Percentiles rank a stretch among this genome's conserved stretches.
phyloP scores from a whole-genome alignment of 352 stramenopile species.

The Phytophthora lateralis region DNA sequence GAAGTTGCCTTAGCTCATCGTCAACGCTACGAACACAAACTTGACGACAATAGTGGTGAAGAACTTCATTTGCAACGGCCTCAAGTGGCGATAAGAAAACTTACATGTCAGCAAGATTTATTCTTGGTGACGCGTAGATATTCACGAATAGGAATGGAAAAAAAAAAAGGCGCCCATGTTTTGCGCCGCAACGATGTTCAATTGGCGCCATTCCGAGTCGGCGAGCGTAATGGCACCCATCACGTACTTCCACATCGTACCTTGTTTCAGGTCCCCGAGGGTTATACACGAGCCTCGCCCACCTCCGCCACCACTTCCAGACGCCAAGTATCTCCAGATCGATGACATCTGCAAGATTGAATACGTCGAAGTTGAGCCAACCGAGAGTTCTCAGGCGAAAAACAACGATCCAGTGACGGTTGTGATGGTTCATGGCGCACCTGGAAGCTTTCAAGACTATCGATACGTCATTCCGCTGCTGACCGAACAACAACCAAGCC shows the following conservation, averaged over 20 bases:
- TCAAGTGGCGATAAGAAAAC: neutral
- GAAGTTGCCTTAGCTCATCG: neutral
- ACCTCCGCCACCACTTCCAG: conserved; percentile 35
- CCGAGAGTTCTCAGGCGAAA: neutral
- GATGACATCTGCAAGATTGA: conserved; percentile 42
- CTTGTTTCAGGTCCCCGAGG: conserved; percentile 20
- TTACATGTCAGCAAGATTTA: neutral
- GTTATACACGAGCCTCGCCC: conserved; percentile 26
- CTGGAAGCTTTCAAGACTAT: conserved; percentile 57
- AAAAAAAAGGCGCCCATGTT: conserved; percentile 1
- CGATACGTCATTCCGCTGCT: conserved; percentile 59
- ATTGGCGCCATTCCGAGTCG: neutral
- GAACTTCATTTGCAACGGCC: neutral
- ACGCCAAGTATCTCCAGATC: conserved; percentile 38
- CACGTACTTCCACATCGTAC: conserved; percentile 13
- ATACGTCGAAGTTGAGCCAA: conserved; percentile 40
- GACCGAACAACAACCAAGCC: conserved; percentile 21
- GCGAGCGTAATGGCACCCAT: conserved; percentile 11
- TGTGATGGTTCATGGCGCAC: conserved; percentile 63
- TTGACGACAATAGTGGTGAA: neutral
- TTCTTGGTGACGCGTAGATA: conserved; percentile 6
- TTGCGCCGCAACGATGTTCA: neutral
- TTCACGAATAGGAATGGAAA: conserved; percentile 8
- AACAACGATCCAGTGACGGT: conserved; percentile 26
- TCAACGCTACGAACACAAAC: neutral